Evolutionary conservation across 192 early-diverging fungal genomes (phyloP), one percentile per base, ranked within the genome.

Genomic region (Radiomyces spectabilis): DNA sequence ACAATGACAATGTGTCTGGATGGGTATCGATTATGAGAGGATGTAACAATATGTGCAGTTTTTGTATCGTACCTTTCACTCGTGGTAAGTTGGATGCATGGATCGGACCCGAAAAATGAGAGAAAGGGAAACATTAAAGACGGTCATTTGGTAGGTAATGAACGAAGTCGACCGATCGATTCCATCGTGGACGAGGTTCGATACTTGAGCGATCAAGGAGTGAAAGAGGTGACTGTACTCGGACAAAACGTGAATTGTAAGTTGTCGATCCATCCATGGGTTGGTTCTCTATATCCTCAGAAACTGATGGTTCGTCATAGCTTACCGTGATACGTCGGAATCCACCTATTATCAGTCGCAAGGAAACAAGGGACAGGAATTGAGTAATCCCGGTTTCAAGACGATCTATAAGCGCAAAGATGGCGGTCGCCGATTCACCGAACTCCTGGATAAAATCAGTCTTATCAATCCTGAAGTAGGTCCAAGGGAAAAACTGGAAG

Each of bases 1-100:
- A 85, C 50, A 59, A 66, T 16, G 74, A 81, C 51, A 75, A 71
- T 56, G 78, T 86, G 33, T 81, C 78, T 44, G 86, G 77, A n/a
- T 84, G 83, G 59, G 54, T 88, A 15, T 84, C 82, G 5, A 72
- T 88, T 22, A 88, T 88, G 86, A 71, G 86, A 24, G 86, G 86
- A 45, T 88, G 86, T 66, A 88, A 88, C 66, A 88, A 88, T 50
- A 88, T 88, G 86, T 88, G 86, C 45, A 78, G 77, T 34, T 88
- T 84, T 60, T 88, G 86, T 51, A 85, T 88, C 32, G 86, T 88
- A 3, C 86, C 86, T 12, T 86, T 86, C 40, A 88, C 86, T 7
- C 73, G 86, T 43, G 85, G 85, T 41, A 18, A 41, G 13, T 31
- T 31, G 18, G 25, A 21, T 7, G 8, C 2, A 30, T 32, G 16